Evolutionary conservation across 2,329 filamentous ascomycete species (phyloP), one percentile per base, ranked within the genome.

Genomic region (Orbilia ellipsospora): DNA sequence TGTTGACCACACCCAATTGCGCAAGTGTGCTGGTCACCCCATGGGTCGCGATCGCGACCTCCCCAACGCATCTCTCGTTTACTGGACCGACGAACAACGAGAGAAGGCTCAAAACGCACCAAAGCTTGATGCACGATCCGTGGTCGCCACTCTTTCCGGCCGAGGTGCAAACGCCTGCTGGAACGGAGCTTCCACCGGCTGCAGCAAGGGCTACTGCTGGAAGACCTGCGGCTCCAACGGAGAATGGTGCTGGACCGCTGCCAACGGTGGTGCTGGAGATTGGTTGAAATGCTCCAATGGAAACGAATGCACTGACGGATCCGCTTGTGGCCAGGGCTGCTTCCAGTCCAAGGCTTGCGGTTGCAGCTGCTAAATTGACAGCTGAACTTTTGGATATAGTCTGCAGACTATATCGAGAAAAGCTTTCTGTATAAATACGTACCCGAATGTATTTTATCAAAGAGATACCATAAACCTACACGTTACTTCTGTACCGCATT

Each of bases 181-280:
- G 50, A 56, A 56, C 28, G 61, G 61, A n/a, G 61, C 61, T 42
- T 28, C 50, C 36, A 45, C n/a, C 20, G 61, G 61, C 10, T 65
- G 61, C 50, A 65, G 31, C 23, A 20, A 55, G 10, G 50, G 50
- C 10, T 65, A 44, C 50, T 65, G 61, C 61, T 65, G 61, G 50
- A 65, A 54, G 36, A 40, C 28, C 13, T 65, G 61, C 20, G 61
- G 61, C 15, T 26, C 31, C 18, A 65, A 65, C 51, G 61, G 61
- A 45, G 48, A 65, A 18, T 65, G 61, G 61, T 65, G 61, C 51
- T 65, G 61, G 61, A 65, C 61, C 10, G 61, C 61, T 56, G n/a
- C 28, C 2, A 56, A 48, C 23, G 28, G 48, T 26, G 61, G 61
- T 16, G 10, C n/a, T 15, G 61, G 61, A n/a, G 36, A 44, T 13